Evolutionary conservation across 129 eudicot genomes (phyloP).

Genomic region (Logfia minima): DNA sequence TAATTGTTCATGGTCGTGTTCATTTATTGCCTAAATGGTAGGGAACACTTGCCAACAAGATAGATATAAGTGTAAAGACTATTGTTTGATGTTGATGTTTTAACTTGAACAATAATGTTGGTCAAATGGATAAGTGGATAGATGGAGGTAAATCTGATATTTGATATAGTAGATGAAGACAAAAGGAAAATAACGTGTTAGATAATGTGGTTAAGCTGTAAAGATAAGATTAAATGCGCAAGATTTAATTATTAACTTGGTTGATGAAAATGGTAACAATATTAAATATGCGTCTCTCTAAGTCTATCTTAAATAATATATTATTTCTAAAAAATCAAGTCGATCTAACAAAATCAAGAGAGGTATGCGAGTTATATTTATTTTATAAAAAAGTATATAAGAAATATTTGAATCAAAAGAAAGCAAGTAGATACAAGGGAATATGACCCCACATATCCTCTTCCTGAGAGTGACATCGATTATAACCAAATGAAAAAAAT

Average conservation of each 20-base stretch:
- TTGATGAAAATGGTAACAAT: not conserved
- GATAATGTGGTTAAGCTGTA: not conserved
- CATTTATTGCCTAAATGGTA: too few species aligned
- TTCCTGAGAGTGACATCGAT: too few species aligned
- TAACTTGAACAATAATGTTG: constrained; percentile 2
- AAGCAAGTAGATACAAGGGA: too few species aligned
- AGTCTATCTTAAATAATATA: not conserved
- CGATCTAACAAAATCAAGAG: too few species aligned
- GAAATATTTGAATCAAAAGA: too few species aligned
- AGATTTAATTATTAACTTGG: not conserved
- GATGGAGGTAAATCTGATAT: not conserved
- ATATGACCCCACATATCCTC: too few species aligned
- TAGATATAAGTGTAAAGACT: not conserved
- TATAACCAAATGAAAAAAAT: too few species aligned
- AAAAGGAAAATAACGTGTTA: not conserved
- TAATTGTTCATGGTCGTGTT: too few species aligned
- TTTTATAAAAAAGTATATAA: too few species aligned
- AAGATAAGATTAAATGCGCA: constrained; percentile 2
- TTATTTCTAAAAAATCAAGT: too few species aligned
- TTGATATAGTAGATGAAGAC: not conserved
- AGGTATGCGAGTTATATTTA: too few species aligned
- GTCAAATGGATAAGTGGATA: constrained; percentile 19
- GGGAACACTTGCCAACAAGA: not conserved
- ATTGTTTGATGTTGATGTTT: constrained; percentile 16
- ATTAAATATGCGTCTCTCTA: not conserved